These are phyloP conservation scores for Acacia acuminata DNA, from an alignment of 306 rosid species.

Conservation along the genomic window DNA sequence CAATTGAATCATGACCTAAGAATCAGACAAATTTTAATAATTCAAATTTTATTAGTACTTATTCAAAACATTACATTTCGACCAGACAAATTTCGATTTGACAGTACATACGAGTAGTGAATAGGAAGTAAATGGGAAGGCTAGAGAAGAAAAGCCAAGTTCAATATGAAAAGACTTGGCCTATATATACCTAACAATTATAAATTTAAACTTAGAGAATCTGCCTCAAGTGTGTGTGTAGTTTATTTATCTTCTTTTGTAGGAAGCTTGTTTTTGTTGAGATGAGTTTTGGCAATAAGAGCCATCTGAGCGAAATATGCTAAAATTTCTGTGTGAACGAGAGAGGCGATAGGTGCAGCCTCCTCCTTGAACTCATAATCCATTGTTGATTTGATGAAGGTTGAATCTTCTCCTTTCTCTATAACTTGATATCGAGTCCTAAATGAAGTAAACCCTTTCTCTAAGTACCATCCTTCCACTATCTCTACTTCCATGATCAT, in stretches of 20 bases:
- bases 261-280: slow-evolving; percentile 11
- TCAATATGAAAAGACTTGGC: too few relatives aligned
- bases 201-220: too few relatives aligned
- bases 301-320: not conserved
- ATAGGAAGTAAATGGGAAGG: too few relatives aligned
- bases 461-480: slow-evolving; percentile 66
- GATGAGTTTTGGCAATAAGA: slow-evolving; percentile 31
- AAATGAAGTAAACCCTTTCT: slow-evolving; percentile 52
- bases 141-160: too few relatives aligned
- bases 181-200: too few relatives aligned
- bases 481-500: slow-evolving; percentile 55
- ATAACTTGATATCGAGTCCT: not conserved
- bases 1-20: too few relatives aligned
- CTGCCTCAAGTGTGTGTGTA: too few relatives aligned
- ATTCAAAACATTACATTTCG: too few relatives aligned
- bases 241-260: not conserved
- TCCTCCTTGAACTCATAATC: slow-evolving; percentile 64
- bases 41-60: too few relatives aligned
- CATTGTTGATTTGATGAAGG: slow-evolving; percentile 46
- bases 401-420: slow-evolving; percentile 44
- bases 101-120: too few relatives aligned
- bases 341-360: slow-evolving; percentile 46
- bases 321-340: slow-evolving; percentile 17
- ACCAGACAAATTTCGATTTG: too few relatives aligned
- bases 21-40: too few relatives aligned